These are phyloP conservation scores for Fusarium burgessii DNA, from an alignment of 2,329 filamentous ascomycete genomes.

Conservation along the genomic window DNA sequence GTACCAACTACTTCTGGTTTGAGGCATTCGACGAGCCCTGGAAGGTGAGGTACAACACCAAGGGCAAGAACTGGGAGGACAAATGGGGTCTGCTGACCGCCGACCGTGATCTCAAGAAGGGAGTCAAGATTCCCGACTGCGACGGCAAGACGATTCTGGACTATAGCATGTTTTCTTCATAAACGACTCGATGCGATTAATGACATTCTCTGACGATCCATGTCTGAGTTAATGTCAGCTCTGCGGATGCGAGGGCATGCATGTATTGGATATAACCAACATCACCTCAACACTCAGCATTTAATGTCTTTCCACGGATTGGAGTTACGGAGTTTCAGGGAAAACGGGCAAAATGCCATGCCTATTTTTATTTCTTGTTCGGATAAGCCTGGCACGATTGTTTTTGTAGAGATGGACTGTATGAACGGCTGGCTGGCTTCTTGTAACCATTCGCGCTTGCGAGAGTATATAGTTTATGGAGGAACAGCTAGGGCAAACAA, in stretches of 20 bases:
- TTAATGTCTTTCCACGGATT: slow-evolving; percentile 24
- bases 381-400: slow-evolving; percentile 12
- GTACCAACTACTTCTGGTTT: slow-evolving; percentile 97
- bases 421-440: background rate
- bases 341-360: slow-evolving; percentile 33
- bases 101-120: slow-evolving; percentile 83
- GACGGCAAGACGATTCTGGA: slow-evolving; percentile 73
- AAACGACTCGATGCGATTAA: slow-evolving; percentile 8
- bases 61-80: slow-evolving; percentile 85
- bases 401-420: slow-evolving; percentile 16
- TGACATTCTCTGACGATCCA: slow-evolving; percentile 9
- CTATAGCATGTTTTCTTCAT: slow-evolving; percentile 25
- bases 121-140: slow-evolving; percentile 89
- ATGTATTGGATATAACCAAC: slow-evolving; percentile 31
- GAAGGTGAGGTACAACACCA: slow-evolving; percentile 81
- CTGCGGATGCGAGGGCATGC: slow-evolving; percentile 3
- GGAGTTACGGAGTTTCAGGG: slow-evolving; percentile 31
- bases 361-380: slow-evolving; percentile 16
- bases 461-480: slow-evolving; percentile 38
- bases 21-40: slow-evolving; percentile 97
- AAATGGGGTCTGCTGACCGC: slow-evolving; percentile 95
- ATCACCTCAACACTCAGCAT: slow-evolving; percentile 12
- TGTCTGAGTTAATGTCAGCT: slow-evolving; percentile 10
- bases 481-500: slow-evolving; percentile 15
- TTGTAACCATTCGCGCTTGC: slow-evolving; percentile 16